phyloP scores from a whole-genome alignment of 2,329 filamentous ascomycete species.

The Scorias spongiosa region DNA sequence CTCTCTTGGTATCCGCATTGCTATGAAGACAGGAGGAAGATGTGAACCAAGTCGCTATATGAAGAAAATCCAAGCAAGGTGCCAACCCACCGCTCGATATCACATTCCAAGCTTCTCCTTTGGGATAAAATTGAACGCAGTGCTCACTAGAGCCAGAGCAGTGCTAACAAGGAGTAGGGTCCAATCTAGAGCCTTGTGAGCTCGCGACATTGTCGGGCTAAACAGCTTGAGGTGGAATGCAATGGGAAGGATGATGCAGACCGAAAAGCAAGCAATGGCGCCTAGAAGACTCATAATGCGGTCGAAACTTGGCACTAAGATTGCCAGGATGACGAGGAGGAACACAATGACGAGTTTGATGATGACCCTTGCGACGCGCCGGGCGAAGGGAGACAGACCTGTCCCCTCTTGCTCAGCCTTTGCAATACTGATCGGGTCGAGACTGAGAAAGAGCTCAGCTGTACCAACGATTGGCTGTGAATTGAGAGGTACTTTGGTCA shows the following conservation, averaged over 20 bases:
- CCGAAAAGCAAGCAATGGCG: constrained; percentile 78
- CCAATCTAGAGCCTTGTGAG: constrained; percentile 54
- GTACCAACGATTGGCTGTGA: constrained; percentile 78
- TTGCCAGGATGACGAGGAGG: constrained; percentile 61
- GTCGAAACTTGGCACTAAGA: constrained; percentile 65
- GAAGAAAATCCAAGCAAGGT: background rate
- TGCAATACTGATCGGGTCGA: constrained; percentile 44
- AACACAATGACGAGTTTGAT: constrained; percentile 53
- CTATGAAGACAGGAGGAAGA: constrained; percentile 50
- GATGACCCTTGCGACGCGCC: constrained; percentile 41
- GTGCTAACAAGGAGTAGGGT: constrained; percentile 53
- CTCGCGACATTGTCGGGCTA: constrained; percentile 47
- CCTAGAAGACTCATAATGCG: constrained; percentile 86
- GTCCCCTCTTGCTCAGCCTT: constrained; percentile 20
- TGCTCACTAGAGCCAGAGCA: constrained; percentile 59
- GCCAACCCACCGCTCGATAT: background rate
- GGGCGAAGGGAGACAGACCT: constrained; percentile 41
- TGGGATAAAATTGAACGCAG: constrained; percentile 76
- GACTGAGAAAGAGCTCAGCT: constrained; percentile 62
- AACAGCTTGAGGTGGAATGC: constrained; percentile 87
- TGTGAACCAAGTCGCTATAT: constrained; percentile 35
- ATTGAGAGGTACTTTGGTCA: constrained; percentile 63
- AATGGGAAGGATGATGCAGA: constrained; percentile 81
- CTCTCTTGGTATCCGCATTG: constrained; percentile 44
- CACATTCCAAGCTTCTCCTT: constrained; percentile 49